These are phyloP conservation scores for Aspergillus sp. DNA, from an alignment of 2,329 filamentous ascomycete genomes.

Conservation along the genomic window DNA sequence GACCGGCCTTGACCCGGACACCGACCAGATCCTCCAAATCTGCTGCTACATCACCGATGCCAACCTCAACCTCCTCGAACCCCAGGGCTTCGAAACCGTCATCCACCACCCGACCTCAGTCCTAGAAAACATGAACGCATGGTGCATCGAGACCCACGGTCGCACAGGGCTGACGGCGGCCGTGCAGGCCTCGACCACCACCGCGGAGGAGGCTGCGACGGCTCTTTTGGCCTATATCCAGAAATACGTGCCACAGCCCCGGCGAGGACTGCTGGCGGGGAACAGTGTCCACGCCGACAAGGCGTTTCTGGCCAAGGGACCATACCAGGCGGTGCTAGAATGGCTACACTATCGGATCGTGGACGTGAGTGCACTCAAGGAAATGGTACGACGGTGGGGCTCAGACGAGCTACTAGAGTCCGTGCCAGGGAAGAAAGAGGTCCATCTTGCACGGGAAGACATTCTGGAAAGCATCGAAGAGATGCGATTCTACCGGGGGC, in stretches of 20 bases:
- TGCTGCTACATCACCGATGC: constrained; percentile 88
- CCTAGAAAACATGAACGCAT: constrained; percentile 80
- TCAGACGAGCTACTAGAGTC: constrained; percentile 59
- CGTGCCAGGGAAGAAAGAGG: constrained; percentile 70
- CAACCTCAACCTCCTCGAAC: constrained; percentile 73
- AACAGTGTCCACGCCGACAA: constrained; percentile 92
- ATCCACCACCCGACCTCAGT: constrained; percentile 71
- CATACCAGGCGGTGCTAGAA: constrained; percentile 71
- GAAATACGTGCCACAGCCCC: constrained; percentile 65
- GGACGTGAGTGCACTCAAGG: constrained; percentile 90
- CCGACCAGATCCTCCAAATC: constrained; percentile 85
- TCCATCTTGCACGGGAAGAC: constrained; percentile 83
- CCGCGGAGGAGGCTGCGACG: constrained; percentile 69
- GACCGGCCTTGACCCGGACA: constrained; percentile 79
- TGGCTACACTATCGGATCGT: constrained; percentile 87
- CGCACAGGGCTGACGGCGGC: constrained; percentile 77
- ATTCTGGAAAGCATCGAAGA: constrained; percentile 95
- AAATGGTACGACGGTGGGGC: constrained; percentile 82
- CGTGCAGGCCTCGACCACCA: constrained; percentile 72
- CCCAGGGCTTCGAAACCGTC: constrained; percentile 74
- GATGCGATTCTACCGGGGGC: constrained; percentile 76
- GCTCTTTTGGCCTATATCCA: constrained; percentile 77
- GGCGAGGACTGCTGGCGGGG: constrained; percentile 75
- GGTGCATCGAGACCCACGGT: constrained; percentile 81
- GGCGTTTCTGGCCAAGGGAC: constrained; percentile 72